phyloP scores from a whole-genome alignment of 1,139 yeast species.

The Spencermartinsiella ligniputridi region DNA sequence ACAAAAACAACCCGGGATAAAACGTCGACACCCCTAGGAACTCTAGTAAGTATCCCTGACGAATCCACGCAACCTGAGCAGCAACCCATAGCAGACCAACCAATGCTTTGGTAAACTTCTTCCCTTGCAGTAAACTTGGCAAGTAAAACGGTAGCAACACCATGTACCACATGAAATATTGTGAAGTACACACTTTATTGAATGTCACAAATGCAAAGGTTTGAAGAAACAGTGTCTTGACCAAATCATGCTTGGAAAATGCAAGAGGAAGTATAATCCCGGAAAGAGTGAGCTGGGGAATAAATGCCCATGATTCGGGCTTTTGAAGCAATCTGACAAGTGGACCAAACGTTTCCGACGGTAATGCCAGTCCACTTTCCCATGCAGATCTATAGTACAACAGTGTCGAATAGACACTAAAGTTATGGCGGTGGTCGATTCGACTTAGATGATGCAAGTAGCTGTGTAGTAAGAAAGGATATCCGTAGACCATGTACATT shows the following conservation, averaged over 20 bases:
- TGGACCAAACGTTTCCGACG: neutral
- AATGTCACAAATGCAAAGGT: constrained; percentile 86
- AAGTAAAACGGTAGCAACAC: constrained; percentile 70
- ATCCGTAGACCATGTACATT: constrained; percentile 69
- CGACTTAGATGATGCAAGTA: constrained; percentile 79
- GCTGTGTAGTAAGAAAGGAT: constrained; percentile 71
- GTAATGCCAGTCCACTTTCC: neutral
- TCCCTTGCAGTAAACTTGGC: constrained; percentile 19
- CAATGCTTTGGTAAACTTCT: constrained; percentile 15
- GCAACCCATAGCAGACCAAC: constrained; percentile 57
- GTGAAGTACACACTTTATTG: constrained; percentile 90
- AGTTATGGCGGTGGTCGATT: constrained; percentile 91
- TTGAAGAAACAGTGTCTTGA: constrained; percentile 76
- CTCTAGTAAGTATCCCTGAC: constrained; percentile 73
- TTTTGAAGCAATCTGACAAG: constrained; percentile 25
- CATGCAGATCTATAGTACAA: constrained; percentile 47
- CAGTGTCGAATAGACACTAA: constrained; percentile 77
- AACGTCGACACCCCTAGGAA: constrained; percentile 70
- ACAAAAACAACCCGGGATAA: constrained; percentile 54
- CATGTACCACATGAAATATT: constrained; percentile 87
- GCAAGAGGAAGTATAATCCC: constrained; percentile 56
- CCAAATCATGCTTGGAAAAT: constrained; percentile 49
- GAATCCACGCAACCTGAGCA: constrained; percentile 76
- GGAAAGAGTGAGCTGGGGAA: constrained; percentile 72
- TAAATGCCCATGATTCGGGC: constrained; percentile 50